Evolutionary conservation across 306 rosid species (phyloP).

Genomic region (Hippophae gyantsensis): DNA sequence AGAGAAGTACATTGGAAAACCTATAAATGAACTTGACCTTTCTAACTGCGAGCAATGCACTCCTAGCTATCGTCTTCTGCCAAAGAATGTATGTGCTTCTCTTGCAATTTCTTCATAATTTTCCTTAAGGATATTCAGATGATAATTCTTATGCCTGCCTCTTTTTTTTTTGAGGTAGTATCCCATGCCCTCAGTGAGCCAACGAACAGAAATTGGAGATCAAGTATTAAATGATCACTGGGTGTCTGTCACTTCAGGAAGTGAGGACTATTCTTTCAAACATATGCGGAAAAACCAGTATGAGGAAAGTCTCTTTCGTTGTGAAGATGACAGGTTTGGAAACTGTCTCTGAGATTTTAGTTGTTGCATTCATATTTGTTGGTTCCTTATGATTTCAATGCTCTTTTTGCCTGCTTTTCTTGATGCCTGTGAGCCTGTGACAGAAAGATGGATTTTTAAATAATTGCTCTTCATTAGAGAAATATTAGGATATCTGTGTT

Average conservation of each 20-base stretch:
- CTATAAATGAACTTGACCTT: constrained; percentile 95
- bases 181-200: constrained; percentile 83
- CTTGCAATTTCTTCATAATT: constrained; percentile 8
- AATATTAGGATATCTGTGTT: not conserved
- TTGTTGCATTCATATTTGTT: no score
- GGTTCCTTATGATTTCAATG: no score
- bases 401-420: not conserved
- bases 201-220: constrained; percentile 71
- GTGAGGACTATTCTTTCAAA: constrained; percentile 97
- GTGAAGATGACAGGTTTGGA: constrained; percentile 95
- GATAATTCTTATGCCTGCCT: constrained; percentile 12
- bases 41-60: constrained; percentile 94
- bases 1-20: constrained; percentile 82
- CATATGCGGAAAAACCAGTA: constrained; percentile 99
- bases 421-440: not conserved
- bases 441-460: not conserved
- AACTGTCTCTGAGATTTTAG: constrained; percentile 16
- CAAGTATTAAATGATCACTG: constrained; percentile 84
- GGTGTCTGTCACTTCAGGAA: constrained; percentile 99
- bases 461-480: not conserved
- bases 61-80: constrained; percentile 92
- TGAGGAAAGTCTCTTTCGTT: constrained; percentile 96
- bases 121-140: constrained; percentile 6
- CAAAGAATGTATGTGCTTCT: constrained; percentile 57
- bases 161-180: constrained; percentile 44